Percentiles rank a stretch among this genome's conserved stretches.
Conservation (phyloP, 202 grass and related monocot species). For the Carex sylvatica region DNA sequence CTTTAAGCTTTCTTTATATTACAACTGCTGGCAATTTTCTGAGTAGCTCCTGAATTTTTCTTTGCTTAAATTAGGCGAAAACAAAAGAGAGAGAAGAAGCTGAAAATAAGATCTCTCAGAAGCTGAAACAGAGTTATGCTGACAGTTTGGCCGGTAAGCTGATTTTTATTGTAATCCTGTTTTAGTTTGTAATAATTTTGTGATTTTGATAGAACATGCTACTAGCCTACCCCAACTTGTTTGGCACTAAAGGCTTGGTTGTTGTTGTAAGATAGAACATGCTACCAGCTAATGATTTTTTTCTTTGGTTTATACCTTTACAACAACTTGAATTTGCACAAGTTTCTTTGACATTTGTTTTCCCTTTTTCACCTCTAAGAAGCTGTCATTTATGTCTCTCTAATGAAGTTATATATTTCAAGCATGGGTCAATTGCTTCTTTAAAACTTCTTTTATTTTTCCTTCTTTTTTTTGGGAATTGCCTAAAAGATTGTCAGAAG, state of each 20-base stretch:
- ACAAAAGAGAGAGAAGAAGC: slow-evolving; percentile 44
- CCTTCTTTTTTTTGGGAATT: not conserved
- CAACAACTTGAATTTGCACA: not conserved
- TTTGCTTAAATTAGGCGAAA: slow-evolving; percentile 48
- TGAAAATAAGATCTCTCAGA: slow-evolving; percentile 45
- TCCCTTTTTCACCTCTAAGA: no score
- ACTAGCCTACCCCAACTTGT: not conserved
- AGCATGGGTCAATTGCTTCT: not conserved
- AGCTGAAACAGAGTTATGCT: slow-evolving; percentile 63
- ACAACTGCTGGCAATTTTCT: not conserved
- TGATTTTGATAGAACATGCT: not conserved
- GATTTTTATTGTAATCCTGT: slow-evolving; percentile 10
- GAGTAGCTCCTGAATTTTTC: slow-evolving; percentile 17
- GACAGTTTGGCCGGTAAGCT: slow-evolving; percentile 59
- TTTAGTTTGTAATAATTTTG: not conserved
- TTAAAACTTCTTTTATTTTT: not conserved
- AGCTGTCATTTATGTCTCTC: no score
- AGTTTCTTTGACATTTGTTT: not conserved
- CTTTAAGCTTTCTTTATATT: slow-evolving; percentile 11
- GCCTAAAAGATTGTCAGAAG: not conserved
- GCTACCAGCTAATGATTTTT: not conserved
- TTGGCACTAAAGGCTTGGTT: no score
- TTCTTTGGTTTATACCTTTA: not conserved
- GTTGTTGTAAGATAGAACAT: not conserved
- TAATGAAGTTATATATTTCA: not conserved